Base-by-base conservation (phyloP, 2,329 filamentous ascomycete genomes). In the Aspergillus sp. region DNA sequence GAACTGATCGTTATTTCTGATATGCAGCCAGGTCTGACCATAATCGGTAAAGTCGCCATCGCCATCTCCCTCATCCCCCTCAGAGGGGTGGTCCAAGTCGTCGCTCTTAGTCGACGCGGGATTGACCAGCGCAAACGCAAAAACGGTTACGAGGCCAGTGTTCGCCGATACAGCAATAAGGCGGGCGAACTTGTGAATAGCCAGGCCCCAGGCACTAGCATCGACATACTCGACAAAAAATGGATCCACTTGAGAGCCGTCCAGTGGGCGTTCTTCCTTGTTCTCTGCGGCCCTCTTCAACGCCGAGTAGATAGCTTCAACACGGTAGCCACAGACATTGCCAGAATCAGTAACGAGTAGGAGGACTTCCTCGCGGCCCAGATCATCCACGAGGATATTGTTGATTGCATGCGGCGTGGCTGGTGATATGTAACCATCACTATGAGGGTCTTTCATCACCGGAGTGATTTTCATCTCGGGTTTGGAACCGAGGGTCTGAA, bases 101-200 rank as follows among this genome's bases (percentile, higher is more conserved):
- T 50, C 51, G 36, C 51, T 51, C 14, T 50, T 52, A 20, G 53
- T 56, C n/a, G 65, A 61, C 4, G 46, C 44, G n/a, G 60, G 47
- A 40, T 74, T 68, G 3, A 75, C 70, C 48, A 87, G 72, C 0
- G 80, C 83, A 60, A 83, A 82, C 13, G 82, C 81, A 60, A 83
- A 82, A 1, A 87, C 75, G 3, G 77, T 80, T 24, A 88, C 79
- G 14, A 74, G 64, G 19, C 77, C 75, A 0, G 79, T 82, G 66
- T 99, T 99, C 0, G 89, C 85, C 61, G 88, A 89, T 36, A 95
- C 86, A 0, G 93, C 94, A 56, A 99, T 87, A 55, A 96, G 76
- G 0, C 92, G 84, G n/a, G 89, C 90, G 56, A 85, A 76, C 55
- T 83, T 80, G 68, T 97, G 93, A 10, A 96, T 80, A 7, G 90